phyloP scores from a whole-genome alignment of 1,284 basidiomycete genomes.

The Calocybe gambosa region DNA sequence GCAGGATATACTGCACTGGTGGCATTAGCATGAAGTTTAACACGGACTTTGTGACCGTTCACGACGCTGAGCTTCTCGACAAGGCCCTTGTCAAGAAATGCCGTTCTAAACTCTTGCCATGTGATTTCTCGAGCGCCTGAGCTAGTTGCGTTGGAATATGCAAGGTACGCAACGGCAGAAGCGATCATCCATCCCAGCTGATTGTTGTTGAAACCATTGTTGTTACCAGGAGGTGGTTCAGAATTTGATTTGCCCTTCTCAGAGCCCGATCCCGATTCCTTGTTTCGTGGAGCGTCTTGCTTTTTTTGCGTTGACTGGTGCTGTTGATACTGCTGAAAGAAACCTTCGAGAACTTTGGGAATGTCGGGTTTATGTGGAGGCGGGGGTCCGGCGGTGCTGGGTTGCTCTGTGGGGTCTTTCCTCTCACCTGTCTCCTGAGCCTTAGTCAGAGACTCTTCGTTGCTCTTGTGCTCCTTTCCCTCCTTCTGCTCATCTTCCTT shows the following conservation, averaged over 20 bases:
- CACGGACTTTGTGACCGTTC: constrained; percentile 86
- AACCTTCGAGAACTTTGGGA: constrained; percentile 67
- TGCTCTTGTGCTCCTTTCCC: constrained; percentile 36
- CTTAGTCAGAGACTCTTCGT: constrained; percentile 22
- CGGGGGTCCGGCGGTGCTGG: constrained; percentile 14
- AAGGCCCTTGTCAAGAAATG: constrained; percentile 92
- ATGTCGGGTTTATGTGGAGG: constrained; percentile 28
- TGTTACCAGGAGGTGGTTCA: constrained; percentile 43
- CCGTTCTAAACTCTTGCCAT: constrained; percentile 97
- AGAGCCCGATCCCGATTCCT: constrained; percentile 28
- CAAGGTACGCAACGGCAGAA: constrained; percentile 61
- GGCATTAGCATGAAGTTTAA: constrained; percentile 84
- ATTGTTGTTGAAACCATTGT: constrained; percentile 49
- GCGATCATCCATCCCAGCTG: constrained; percentile 58
- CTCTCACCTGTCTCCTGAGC: constrained; percentile 14
- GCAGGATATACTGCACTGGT: constrained; percentile 67
- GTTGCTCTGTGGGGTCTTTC: constrained; percentile 6
- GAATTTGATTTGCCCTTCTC: constrained; percentile 34
- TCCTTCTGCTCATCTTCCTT: constrained; percentile 9
- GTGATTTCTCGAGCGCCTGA: constrained; percentile 84
- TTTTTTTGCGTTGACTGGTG: constrained; percentile 29
- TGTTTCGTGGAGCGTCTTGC: constrained; percentile 24
- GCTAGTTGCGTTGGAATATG: constrained; percentile 55
- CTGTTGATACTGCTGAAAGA: constrained; percentile 71
- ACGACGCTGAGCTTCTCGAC: constrained; percentile 94